Base-by-base conservation (phyloP, 345 rosid species). In the Eucalyptus leucophloia region DNA sequence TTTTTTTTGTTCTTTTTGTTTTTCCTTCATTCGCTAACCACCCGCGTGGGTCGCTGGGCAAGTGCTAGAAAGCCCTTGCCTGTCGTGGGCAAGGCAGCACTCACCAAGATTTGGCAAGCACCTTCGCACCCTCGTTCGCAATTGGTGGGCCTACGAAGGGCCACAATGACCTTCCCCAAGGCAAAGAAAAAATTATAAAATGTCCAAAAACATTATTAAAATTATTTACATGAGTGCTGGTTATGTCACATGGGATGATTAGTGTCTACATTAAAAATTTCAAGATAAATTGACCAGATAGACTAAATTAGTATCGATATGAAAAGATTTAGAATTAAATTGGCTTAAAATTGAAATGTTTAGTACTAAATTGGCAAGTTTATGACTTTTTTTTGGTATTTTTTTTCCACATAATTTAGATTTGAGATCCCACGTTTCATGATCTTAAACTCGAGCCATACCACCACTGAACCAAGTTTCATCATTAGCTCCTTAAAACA, bases 11-110 rank as follows among this genome's bases (percentile, higher is more conserved):
- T 56, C 6, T 24, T 56, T 56, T 1, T 23, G 0, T 56, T 56
- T 56, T 9, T 56, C 30, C 30, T 56, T 23, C 62, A 56, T 24
- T 23, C 3, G 1, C 6, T 4, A 0, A 24, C 62, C 62, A 11
- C 62, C 62, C 62, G 24, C 14, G 0, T 23, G 6, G 14, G 13
- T 12, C 14, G 1, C 3, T 24, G 6, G 62, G 3, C 0, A 0
- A 49, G 51, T 0, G 51, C 51, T 49, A 15, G 12, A 54, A 8
- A 54, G 3, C 60, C 24, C 58, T 7, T 26, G 2, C 28, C 12
- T 10, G 7, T 24, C 14, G 3, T 56, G 13, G 14, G 30, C 30
- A 24, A 56, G 62, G 62, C 30, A 56, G 0, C 2, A 0, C 26
- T 53, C 5, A 1, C 58, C 58, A 53, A 53, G 58, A 53, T 21